phyloP scores from a whole-genome alignment of 2,329 filamentous ascomycete genomes.

The Claviceps purpurea region DNA sequence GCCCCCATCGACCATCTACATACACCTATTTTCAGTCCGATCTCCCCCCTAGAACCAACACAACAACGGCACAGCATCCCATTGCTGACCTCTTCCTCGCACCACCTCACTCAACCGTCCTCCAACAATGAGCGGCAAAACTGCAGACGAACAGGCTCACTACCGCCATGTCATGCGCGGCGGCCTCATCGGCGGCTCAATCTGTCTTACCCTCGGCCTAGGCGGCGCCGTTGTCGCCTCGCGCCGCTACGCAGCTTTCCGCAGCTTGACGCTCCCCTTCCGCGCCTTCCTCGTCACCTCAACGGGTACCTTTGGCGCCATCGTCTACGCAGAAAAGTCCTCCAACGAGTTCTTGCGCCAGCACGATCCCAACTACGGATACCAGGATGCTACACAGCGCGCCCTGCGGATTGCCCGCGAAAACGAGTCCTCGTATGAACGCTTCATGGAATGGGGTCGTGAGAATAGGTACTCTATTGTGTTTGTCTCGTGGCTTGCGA shows the following conservation, averaged over 20 bases:
- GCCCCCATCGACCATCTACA: too few relatives aligned
- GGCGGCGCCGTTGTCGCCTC: conserved; percentile 55
- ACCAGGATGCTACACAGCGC: conserved; percentile 50
- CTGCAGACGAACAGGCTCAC: conserved; percentile 82
- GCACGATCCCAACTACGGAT: conserved; percentile 53
- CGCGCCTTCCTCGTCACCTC: conserved; percentile 82
- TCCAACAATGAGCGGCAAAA: conserved; percentile 75
- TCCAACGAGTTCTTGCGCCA: conserved; percentile 51
- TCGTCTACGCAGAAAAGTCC: conserved; percentile 71
- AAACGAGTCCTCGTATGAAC: conserved; percentile 44
- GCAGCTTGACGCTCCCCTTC: conserved; percentile 74
- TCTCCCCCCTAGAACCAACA: too few relatives aligned
- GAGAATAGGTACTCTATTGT: conserved; percentile 82
- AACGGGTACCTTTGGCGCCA: conserved; percentile 69
- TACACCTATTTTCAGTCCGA: too few relatives aligned
- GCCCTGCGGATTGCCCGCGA: conserved; percentile 39
- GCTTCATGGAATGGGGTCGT: conserved; percentile 58
- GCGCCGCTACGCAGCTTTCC: conserved; percentile 63
- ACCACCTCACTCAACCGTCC: neutral
- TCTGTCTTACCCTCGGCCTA: conserved; percentile 54
- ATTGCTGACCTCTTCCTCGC: neutral
- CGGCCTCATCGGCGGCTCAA: conserved; percentile 56
- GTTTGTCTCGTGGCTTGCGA: conserved; percentile 65
- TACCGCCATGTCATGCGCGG: conserved; percentile 71
- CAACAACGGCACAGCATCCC: too few relatives aligned